These are phyloP conservation scores for Paraphoma chrysanthemicola DNA, from an alignment of 2,329 filamentous ascomycete species.

Conservation along the genomic window DNA sequence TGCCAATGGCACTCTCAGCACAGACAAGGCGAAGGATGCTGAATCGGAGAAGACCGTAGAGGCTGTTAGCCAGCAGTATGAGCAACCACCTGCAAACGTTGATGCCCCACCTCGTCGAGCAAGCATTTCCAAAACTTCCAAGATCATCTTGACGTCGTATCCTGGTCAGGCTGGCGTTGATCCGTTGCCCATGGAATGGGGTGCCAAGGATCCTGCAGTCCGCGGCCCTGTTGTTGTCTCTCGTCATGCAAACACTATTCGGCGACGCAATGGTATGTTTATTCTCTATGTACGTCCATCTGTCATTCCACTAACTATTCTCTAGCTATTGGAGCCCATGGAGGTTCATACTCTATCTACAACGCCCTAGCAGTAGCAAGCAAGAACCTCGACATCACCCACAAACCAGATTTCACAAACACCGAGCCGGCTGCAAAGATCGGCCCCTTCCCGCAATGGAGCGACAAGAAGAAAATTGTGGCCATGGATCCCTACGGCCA, in stretches of 20 bases:
- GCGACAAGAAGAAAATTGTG: conserved; percentile 90
- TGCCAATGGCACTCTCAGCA: conserved; percentile 24
- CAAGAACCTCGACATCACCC: conserved; percentile 83
- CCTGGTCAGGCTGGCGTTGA: conserved; percentile 94
- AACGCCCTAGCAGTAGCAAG: conserved; percentile 91
- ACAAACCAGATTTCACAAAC: conserved; percentile 80
- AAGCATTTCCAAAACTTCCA: conserved; percentile 59
- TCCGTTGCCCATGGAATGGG: conserved; percentile 89
- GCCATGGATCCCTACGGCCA: conserved; percentile 97
- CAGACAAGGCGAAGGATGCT: conserved; percentile 42
- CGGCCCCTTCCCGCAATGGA: conserved; percentile 89
- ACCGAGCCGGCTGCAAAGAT: conserved; percentile 91
- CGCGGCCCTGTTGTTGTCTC: conserved; percentile 91
- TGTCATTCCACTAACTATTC: conserved; percentile 17
- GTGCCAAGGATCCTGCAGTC: conserved; percentile 73
- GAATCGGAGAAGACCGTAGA: conserved; percentile 44
- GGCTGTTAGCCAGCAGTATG: conserved; percentile 50
- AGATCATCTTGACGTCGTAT: conserved; percentile 81
- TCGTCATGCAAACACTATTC: conserved; percentile 75
- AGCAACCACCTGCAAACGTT: conserved; percentile 39
- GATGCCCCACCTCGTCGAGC: conserved; percentile 46
- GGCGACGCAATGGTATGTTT: conserved; percentile 75
- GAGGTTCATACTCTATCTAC: conserved; percentile 95
- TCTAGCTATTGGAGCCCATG: conserved; percentile 71
- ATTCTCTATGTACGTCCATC: background rate